These are phyloP conservation scores for Avicennia marina DNA, from an alignment of 257 asterid species.

Conservation along the genomic window DNA sequence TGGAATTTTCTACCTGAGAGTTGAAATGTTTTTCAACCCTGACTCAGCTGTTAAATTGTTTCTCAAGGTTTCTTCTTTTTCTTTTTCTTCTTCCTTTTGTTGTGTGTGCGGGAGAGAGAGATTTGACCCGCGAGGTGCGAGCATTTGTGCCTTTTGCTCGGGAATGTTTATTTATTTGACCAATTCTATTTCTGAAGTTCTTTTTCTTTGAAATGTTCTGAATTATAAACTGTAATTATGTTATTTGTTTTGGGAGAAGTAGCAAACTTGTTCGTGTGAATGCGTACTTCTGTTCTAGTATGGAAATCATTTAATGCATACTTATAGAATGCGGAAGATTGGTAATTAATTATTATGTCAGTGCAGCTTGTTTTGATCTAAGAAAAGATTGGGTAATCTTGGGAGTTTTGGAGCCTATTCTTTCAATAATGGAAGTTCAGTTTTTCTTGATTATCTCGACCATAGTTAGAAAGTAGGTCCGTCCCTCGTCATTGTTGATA, in stretches of 20 bases:
- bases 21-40: constrained; percentile 3
- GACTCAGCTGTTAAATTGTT: no score
- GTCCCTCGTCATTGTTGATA: neutral
- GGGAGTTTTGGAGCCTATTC: neutral
- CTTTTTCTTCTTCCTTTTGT: no score
- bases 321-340: no score
- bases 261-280: neutral
- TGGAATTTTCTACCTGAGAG: neutral
- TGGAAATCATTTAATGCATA: neutral
- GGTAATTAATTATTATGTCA: neutral
- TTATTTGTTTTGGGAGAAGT: neutral
- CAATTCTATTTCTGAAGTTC: neutral
- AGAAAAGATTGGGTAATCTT: neutral
- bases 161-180: neutral
- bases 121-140: neutral
- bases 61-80: neutral
- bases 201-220: constrained; percentile 1
- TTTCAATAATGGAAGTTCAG: neutral
- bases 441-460: neutral
- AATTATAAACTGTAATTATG: constrained; percentile 1
- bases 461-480: neutral
- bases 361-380: constrained; percentile 8
- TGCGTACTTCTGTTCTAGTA: neutral
- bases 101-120: neutral
- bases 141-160: constrained; percentile 1